phyloP scores from a whole-genome alignment of 495 filamentous ascomycete species.

The Talaromyces wortmannii region DNA sequence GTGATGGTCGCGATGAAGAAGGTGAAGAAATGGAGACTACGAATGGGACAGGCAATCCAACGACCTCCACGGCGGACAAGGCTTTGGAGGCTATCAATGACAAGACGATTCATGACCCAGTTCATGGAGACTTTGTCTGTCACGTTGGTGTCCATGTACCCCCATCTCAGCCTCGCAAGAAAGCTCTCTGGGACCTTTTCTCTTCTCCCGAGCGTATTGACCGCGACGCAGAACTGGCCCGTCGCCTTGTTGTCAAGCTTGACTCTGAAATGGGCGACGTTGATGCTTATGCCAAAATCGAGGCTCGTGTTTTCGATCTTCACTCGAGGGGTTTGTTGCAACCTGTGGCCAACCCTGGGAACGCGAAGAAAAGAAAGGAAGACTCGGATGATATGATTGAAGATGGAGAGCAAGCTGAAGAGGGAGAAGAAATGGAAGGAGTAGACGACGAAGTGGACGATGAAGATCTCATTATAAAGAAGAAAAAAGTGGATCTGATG shows the following conservation, averaged over 20 bases:
- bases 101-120: constrained; percentile 90
- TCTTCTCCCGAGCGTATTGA: constrained; percentile 83
- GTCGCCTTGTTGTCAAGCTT: constrained; percentile 67
- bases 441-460: constrained; percentile 77
- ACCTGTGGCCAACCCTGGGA: constrained; percentile 48
- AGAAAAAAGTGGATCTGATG: constrained; percentile 92
- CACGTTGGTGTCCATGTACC: constrained; percentile 95
- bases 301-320: constrained; percentile 78
- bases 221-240: constrained; percentile 73
- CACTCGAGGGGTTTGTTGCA: constrained; percentile 67
- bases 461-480: constrained; percentile 81
- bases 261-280: constrained; percentile 70
- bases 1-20: constrained; percentile 60
- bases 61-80: constrained; percentile 59
- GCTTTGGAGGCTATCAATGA: constrained; percentile 90
- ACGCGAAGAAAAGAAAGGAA: constrained; percentile 55
- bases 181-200: constrained; percentile 94
- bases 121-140: constrained; percentile 90
- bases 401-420: constrained; percentile 67
- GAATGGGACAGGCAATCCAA: constrained; percentile 8
- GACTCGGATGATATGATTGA: constrained; percentile 53
- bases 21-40: constrained; percentile 43
- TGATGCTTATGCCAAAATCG: constrained; percentile 70
- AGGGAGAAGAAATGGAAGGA: constrained; percentile 61
- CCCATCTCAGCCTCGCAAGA: constrained; percentile 79